A percentile compares a stretch with the other conserved stretches of the same genome.
These are phyloP conservation scores for Nannizziopsis barbatae DNA, from an alignment of 2,329 filamentous ascomycete species.

Conservation along the genomic window DNA sequence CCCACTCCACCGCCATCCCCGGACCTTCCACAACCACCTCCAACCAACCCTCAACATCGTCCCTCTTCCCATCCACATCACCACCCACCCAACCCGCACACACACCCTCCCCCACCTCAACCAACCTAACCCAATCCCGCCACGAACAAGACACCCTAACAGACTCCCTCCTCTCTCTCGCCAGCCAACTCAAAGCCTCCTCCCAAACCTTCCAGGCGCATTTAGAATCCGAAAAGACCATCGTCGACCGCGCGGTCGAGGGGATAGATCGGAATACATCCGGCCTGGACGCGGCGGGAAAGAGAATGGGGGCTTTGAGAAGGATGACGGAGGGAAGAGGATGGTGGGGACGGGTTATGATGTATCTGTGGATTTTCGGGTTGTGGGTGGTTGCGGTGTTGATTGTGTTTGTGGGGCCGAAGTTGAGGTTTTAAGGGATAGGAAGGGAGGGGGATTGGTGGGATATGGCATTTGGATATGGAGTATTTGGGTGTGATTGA, in stretches of 20 bases:
- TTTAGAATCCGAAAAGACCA: slow-evolving; percentile 62
- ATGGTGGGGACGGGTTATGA: slow-evolving; percentile 71
- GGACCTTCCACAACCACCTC: slow-evolving; percentile 8
- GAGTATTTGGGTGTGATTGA: not conserved
- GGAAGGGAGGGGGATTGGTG: not conserved
- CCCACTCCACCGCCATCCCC: slow-evolving; percentile 13
- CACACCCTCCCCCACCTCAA: slow-evolving; percentile 15
- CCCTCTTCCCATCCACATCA: slow-evolving; percentile 15
- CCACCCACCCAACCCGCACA: slow-evolving; percentile 12
- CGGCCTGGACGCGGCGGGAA: slow-evolving; percentile 64
- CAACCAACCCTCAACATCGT: slow-evolving; percentile 15
- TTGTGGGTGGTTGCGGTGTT: slow-evolving; percentile 67
- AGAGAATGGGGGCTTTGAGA: slow-evolving; percentile 63
- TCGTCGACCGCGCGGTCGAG: slow-evolving; percentile 58
- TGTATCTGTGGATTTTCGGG: slow-evolving; percentile 74
- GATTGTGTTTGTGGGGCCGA: slow-evolving; percentile 76
- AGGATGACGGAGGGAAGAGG: slow-evolving; percentile 79
- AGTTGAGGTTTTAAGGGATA: slow-evolving; percentile 60
- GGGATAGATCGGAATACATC: slow-evolving; percentile 66
- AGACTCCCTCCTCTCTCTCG: slow-evolving; percentile 68
- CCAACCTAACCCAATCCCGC: slow-evolving; percentile 57
- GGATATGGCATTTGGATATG: not conserved
- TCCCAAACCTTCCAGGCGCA: slow-evolving; percentile 60
- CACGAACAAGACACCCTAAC: slow-evolving; percentile 75
- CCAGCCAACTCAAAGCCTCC: slow-evolving; percentile 62